Conservation (phyloP, 495 filamentous ascomycete genomes). For the Pyrenula massariospora region DNA sequence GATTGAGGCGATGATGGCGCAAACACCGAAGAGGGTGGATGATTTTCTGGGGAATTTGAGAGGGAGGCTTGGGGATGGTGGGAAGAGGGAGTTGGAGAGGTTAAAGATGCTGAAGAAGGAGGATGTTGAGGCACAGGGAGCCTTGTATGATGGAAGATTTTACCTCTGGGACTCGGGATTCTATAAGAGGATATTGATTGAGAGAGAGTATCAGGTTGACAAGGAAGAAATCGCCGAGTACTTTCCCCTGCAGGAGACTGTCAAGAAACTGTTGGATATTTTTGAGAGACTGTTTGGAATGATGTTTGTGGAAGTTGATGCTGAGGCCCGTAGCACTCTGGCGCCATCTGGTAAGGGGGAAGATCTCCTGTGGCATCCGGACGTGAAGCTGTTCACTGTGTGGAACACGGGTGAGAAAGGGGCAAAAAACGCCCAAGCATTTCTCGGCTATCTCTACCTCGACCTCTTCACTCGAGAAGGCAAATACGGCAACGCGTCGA, state of each 20-base stretch:
- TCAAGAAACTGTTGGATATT: constrained; percentile 61
- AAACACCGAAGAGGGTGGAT: constrained; percentile 55
- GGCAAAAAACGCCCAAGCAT: constrained; percentile 44
- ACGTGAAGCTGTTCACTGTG: constrained; percentile 51
- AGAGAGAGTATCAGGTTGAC: neutral
- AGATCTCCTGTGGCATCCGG: constrained; percentile 49
- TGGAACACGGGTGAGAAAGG: constrained; percentile 48
- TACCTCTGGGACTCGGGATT: constrained; percentile 45
- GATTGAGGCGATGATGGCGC: constrained; percentile 66
- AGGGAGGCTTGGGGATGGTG: constrained; percentile 48
- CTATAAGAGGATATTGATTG: constrained; percentile 40
- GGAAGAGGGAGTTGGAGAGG: constrained; percentile 48
- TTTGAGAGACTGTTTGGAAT: constrained; percentile 68
- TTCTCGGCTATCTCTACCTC: constrained; percentile 55
- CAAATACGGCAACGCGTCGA: constrained; percentile 41
- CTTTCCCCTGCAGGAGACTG: constrained; percentile 42
- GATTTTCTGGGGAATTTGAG: constrained; percentile 58
- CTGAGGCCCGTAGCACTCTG: constrained; percentile 18
- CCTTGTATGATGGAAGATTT: constrained; percentile 14
- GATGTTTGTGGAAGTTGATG: constrained; percentile 30
- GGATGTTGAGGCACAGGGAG: constrained; percentile 39
- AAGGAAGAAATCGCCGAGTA: neutral
- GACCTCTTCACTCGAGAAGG: constrained; percentile 50
- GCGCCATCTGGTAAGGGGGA: constrained; percentile 44
- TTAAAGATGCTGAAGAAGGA: constrained; percentile 54